A percentile compares a stretch with the other conserved stretches of the same genome.
Conservation (phyloP, 805 yeast species). For the Cyberlindnera saturnus region DNA sequence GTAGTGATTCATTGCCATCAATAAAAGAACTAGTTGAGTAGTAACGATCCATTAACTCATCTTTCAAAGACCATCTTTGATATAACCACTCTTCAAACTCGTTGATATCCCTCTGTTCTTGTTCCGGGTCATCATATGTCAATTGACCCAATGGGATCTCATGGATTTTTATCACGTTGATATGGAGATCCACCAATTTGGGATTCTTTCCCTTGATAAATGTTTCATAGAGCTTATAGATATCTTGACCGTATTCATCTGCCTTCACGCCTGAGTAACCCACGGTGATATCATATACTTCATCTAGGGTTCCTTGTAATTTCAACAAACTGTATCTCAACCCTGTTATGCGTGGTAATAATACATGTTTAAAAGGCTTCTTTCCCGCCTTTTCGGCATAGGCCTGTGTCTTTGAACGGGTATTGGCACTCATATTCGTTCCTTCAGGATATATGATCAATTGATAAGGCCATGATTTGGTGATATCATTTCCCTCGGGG, state of each 20-base stretch:
- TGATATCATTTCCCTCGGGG: slow-evolving; percentile 17
- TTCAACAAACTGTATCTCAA: slow-evolving; percentile 57
- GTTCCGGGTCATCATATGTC: slow-evolving; percentile 36
- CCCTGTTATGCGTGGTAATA: slow-evolving; percentile 84
- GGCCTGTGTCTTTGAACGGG: slow-evolving; percentile 48
- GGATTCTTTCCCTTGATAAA: slow-evolving; percentile 75
- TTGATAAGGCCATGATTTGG: slow-evolving; percentile 53
- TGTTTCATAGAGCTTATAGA: slow-evolving; percentile 56
- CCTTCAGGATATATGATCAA: slow-evolving; percentile 90
- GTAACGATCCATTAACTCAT: slow-evolving; percentile 57
- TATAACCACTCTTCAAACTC: slow-evolving; percentile 72
- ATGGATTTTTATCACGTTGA: slow-evolving; percentile 48
- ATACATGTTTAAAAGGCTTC: slow-evolving; percentile 51
- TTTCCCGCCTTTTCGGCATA: slow-evolving; percentile 50
- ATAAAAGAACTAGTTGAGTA: slow-evolving; percentile 49
- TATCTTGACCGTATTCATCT: slow-evolving; percentile 69
- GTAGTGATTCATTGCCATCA: slow-evolving; percentile 12
- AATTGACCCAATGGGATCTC: slow-evolving; percentile 63
- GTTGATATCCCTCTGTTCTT: slow-evolving; percentile 31
- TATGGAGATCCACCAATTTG: slow-evolving; percentile 51
- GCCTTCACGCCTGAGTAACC: slow-evolving; percentile 70
- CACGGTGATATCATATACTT: slow-evolving; percentile 75
- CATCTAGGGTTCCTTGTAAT: slow-evolving; percentile 45
- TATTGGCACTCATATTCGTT: slow-evolving; percentile 69
- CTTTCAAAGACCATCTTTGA: slow-evolving; percentile 73